Evolutionary conservation across 805 yeast species (phyloP).

Genomic region (Ogataea philodendri): DNA sequence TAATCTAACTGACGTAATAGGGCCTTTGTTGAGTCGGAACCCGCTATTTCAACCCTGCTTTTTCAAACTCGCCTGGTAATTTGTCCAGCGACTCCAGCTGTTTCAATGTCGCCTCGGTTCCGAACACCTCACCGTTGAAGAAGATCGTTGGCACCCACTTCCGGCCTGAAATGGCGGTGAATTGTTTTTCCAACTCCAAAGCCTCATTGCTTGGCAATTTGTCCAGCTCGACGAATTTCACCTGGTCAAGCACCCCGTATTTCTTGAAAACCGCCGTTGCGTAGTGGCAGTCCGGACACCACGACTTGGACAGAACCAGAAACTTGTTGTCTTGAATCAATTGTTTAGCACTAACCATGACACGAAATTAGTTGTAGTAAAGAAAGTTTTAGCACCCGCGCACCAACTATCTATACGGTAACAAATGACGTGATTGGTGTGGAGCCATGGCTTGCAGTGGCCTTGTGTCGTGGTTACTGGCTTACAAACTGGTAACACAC

Average conservation of each 20-base stretch:
- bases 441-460: no score
- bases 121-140: constrained; percentile 56
- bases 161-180: constrained; percentile 54
- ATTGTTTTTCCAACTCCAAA: constrained; percentile 48
- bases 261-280: constrained; percentile 54
- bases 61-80: constrained; percentile 36
- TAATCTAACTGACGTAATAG: no score
- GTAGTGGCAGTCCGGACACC: constrained; percentile 81
- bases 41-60: constrained; percentile 27
- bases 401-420: no score
- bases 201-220: constrained; percentile 52
- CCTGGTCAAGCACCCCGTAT: constrained; percentile 47
- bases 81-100: constrained; percentile 35
- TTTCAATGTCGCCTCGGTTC: constrained; percentile 51
- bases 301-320: constrained; percentile 63
- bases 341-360: constrained; percentile 39
- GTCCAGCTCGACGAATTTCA: constrained; percentile 61
- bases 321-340: constrained; percentile 45
- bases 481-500: no score
- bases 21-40: background rate
- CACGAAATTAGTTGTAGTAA: constrained; percentile 1
- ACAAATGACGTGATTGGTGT: no score
- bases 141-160: constrained; percentile 72
- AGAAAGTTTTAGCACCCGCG: no score
- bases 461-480: no score